Evolutionary conservation across 345 rosid genomes (phyloP), one percentile per base, ranked within the genome.

Genomic region (Kandelia obovata): DNA sequence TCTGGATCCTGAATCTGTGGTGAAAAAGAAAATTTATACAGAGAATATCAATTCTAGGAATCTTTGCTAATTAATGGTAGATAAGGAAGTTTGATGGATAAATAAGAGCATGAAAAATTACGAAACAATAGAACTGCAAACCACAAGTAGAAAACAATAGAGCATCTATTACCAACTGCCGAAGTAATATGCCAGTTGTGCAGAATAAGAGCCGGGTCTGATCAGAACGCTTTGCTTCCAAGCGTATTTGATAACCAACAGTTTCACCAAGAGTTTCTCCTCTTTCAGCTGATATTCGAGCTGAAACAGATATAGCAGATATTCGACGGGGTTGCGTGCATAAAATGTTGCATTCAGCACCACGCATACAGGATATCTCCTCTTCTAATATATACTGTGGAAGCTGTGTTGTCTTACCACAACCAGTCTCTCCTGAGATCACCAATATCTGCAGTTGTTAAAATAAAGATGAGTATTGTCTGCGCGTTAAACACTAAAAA

Each of bases 321-420:
- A 94, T 86, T 64, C 96, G 95, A 57, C 98, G 93, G 49, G 98
- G 97, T 77, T 94, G 97, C 37, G 98, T 94, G 81, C 98, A 94
- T 58, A 94, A 81, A 62, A 94, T 91, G 80, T 74, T 91, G 86
- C 96, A 94, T 58, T 87, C 77, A 75, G 87, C 96, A 70, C 98
- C 97, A 19, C 86, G 86, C 27, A 94, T 71, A 62, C 83, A 73
- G 19, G 89, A 72, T 83, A 94, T 87, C 79, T 87, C 96, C 86
- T 88, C 89, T 77, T 94, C 98, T 71, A 94, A 81, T 64, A 94
- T 86, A 83, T 86, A 94, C 23, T 91, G 97, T 77, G 98, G 96
- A 70, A 94, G 96, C 72, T 94, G 98, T 61, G 98, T 91, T 64
- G 98, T 91, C 82, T 94, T 94, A 75, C 98, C 97, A 87, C 98